Base-by-base conservation (phyloP, 1,139 yeast species). In the Blastobotrys aristatus region DNA sequence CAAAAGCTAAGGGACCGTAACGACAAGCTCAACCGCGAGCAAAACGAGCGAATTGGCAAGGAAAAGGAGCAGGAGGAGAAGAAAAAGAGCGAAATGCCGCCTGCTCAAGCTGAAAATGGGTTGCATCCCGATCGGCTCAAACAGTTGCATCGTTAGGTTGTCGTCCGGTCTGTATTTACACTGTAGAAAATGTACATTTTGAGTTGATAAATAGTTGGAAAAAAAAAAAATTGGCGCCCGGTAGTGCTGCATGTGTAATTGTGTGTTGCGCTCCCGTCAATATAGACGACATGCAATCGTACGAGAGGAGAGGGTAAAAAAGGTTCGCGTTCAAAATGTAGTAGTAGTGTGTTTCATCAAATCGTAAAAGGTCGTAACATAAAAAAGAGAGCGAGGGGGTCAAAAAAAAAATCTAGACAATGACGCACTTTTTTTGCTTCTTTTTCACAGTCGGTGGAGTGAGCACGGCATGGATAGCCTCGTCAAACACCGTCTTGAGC, bases 1-100 rank as follows among this genome's bases (percentile, higher is more conserved):
- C 76, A 76, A 43, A 92, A 92, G 68, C 75, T 92, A 58, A 79
- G 79, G 61, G 79, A 76, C 46, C 90, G 92, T 73, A 89, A 90
- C 64, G 84, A 79, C 45, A 83, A 82, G 59, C 69, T 88, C 56
- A 74, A 74, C 37, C 80, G 73, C 35, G 94, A 88, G 85, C 65
- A 78, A 53, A 65, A 78, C 53, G 74, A 70, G 17, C 69, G 63
- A 51, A 56, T 53, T 36, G 50, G 49, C 56, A 57, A 54, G 35
- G 57, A 53, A 44, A 57, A 51, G 48, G 62, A 55, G 35, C 60
- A 59, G 42, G 58, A 56, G 31, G 61, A 56, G 40, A 62, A 43
- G 64, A n/a, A n/a, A n/a, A 47, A 44, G 38, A 33, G 44, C 38
- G 37, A 48, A 35, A 18, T 22, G 34, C 4, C 18, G n/a, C 20